Percentiles rank a stretch among this genome's conserved stretches.
These are phyloP conservation scores for Fusarium nanum DNA, from an alignment of 2,329 filamentous ascomycete species.

Conservation along the genomic window DNA sequence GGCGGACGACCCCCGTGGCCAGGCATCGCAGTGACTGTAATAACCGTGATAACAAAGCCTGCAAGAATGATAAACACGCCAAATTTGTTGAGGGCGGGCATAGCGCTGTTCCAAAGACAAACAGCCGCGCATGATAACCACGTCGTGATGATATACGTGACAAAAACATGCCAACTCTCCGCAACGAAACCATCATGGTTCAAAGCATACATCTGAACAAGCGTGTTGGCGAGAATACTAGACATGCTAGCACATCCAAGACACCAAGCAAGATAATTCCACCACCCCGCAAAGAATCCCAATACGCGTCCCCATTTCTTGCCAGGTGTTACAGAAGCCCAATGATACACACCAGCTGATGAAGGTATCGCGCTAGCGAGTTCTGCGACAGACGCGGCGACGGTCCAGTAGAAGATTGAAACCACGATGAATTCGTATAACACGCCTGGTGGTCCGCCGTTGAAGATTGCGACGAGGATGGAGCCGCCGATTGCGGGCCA, in stretches of 20 bases:
- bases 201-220: slow-evolving; percentile 59
- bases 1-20: slow-evolving; percentile 45
- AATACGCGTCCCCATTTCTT: slow-evolving; percentile 61
- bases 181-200: slow-evolving; percentile 53
- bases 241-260: slow-evolving; percentile 56
- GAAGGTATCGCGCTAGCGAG: slow-evolving; percentile 71
- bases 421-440: slow-evolving; percentile 69
- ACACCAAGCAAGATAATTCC: slow-evolving; percentile 58
- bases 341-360: slow-evolving; percentile 70
- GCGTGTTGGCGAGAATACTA: slow-evolving; percentile 55
- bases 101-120: slow-evolving; percentile 66
- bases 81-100: slow-evolving; percentile 65
- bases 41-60: slow-evolving; percentile 65
- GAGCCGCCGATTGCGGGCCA: slow-evolving; percentile 59
- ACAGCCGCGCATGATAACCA: slow-evolving; percentile 55
- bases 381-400: slow-evolving; percentile 70
- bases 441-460: slow-evolving; percentile 71
- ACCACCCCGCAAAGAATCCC: slow-evolving; percentile 60
- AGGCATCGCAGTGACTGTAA: slow-evolving; percentile 67
- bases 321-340: slow-evolving; percentile 69
- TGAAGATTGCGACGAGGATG: slow-evolving; percentile 64
- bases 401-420: slow-evolving; percentile 66
- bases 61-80: slow-evolving; percentile 62
- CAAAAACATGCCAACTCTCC: slow-evolving; percentile 58
- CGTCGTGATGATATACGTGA: slow-evolving; percentile 55